Conservation (phyloP, 495 filamentous ascomycete genomes). For the Achaetomiella virescens region DNA sequence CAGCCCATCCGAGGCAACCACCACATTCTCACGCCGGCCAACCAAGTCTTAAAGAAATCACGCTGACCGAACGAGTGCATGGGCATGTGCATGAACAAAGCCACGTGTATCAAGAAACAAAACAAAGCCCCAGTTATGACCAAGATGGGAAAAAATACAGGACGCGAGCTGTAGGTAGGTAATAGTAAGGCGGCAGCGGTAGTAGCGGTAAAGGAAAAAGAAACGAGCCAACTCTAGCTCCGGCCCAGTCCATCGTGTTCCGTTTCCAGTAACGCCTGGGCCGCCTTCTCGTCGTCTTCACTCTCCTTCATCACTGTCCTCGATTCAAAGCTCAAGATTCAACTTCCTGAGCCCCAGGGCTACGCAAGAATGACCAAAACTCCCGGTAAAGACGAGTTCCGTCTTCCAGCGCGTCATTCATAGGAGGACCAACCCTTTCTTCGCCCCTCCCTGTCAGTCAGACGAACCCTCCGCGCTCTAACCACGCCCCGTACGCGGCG, state of each 20-base stretch:
- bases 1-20: no score
- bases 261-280: not conserved
- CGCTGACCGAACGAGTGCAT: not conserved
- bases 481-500: conserved; percentile 10
- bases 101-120: conserved; percentile 5
- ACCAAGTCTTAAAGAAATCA: not conserved
- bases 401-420: not conserved
- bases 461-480: conserved; percentile 12
- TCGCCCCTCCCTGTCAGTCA: not conserved
- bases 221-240: conserved; percentile 10
- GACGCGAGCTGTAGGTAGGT: conserved; percentile 9
- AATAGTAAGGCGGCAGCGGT: not conserved
- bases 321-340: not conserved
- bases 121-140: conserved; percentile 24
- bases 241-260: conserved; percentile 9
- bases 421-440: not conserved
- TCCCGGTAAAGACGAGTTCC: not conserved
- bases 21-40: not conserved
- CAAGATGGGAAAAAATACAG: conserved; percentile 30
- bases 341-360: not conserved
- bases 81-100: not conserved
- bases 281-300: not conserved
- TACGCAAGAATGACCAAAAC: not conserved
- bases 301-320: not conserved
- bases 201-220: conserved; percentile 7